Percentiles rank a stretch among this genome's conserved stretches.
Conservation (phyloP, 169 alveolate species). For the Cryptosporidium ryanae region DNA sequence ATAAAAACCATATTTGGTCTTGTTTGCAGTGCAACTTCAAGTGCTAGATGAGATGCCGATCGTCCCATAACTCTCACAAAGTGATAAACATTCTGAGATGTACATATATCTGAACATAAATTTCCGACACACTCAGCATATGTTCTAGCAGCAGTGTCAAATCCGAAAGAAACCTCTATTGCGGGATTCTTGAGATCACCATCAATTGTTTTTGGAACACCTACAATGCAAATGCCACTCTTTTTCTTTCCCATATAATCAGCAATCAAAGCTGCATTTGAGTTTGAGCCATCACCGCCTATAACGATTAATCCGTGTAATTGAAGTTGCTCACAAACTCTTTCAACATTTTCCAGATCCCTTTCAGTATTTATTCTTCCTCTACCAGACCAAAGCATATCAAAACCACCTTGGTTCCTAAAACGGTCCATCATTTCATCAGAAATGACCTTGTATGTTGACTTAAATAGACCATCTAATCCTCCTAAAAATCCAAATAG, state of each 20-base stretch:
- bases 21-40: constrained; percentile 96
- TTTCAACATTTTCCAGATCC: constrained; percentile 88
- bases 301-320: constrained; percentile 96
- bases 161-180: constrained; percentile 97
- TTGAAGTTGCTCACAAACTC: constrained; percentile 89
- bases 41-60: constrained; percentile 97
- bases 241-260: constrained; percentile 91
- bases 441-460: constrained; percentile 91
- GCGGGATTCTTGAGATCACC: constrained; percentile 96
- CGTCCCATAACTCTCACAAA: constrained; percentile 98
- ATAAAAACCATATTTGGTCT: constrained; percentile 93
- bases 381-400: constrained; percentile 98
- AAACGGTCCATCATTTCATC: constrained; percentile 92
- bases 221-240: constrained; percentile 87
- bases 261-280: constrained; percentile 97
- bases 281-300: constrained; percentile 99
- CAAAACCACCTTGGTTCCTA: constrained; percentile 98
- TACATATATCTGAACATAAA: constrained; percentile 91
- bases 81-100: constrained; percentile 93
- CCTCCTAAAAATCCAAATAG: constrained; percentile 95
- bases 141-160: constrained; percentile 97
- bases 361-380: constrained; percentile 94
- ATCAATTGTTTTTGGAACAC: constrained; percentile 99
- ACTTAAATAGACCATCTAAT: constrained; percentile 93
- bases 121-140: constrained; percentile 96